Percentiles rank a stretch among this genome's conserved stretches.
Evolutionary conservation across 371 early-diverging fungal species (phyloP).

Genomic region (Aphelidium insulamus): DNA sequence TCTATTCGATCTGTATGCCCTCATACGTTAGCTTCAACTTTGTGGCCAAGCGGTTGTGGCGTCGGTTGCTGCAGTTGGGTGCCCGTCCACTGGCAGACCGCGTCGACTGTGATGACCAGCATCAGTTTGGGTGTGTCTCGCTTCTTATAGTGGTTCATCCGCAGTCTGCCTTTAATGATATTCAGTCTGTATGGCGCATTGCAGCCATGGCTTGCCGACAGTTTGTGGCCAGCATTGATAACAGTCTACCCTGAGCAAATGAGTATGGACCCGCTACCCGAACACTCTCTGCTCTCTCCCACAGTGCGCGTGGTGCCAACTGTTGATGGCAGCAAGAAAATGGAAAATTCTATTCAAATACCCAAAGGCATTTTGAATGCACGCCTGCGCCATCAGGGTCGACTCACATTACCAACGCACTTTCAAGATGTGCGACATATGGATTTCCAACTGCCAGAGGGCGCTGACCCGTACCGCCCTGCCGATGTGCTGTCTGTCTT

Average conservation of each 20-base stretch:
- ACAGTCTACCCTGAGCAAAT: constrained; percentile 30
- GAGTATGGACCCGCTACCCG: constrained; percentile 21
- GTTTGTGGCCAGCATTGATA: constrained; percentile 40
- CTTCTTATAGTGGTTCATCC: too few species aligned
- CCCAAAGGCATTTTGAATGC: neutral
- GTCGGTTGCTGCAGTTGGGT: constrained; percentile 70
- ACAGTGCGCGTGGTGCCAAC: constrained; percentile 15
- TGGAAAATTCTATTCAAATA: too few species aligned
- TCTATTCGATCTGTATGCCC: neutral
- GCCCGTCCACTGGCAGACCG: constrained; percentile 41
- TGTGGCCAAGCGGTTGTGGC: constrained; percentile 78
- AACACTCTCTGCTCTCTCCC: constrained; percentile 21
- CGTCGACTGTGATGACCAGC: constrained; percentile 93
- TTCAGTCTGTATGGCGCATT: constrained; percentile 70
- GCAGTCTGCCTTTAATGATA: too few species aligned
- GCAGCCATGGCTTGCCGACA: constrained; percentile 58
- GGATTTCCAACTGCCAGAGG: constrained; percentile 14
- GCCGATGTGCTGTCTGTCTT: constrained; percentile 59
- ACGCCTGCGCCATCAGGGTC: constrained; percentile 8
- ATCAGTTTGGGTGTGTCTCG: constrained; percentile 86
- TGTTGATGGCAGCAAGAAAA: too few species aligned
- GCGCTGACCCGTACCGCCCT: constrained; percentile 29
- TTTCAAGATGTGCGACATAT: constrained; percentile 79
- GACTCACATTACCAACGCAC: constrained; percentile 55
- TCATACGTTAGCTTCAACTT: constrained; percentile 45